Base-by-base conservation (phyloP, 345 rosid species). In the Salix koriyanagi region DNA sequence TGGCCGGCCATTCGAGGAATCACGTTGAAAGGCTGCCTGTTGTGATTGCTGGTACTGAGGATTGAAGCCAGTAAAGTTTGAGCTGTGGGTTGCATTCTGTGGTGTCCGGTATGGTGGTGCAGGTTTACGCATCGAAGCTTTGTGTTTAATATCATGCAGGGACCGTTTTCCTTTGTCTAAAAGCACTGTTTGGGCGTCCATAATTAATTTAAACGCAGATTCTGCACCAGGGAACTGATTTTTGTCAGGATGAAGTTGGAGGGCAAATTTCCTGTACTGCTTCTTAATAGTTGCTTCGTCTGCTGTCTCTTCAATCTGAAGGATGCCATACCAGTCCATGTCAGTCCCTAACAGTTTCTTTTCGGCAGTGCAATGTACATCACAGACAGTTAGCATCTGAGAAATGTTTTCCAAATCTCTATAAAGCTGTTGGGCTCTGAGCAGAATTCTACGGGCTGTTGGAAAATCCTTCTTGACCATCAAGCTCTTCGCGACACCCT, bases 221-320 rank as follows among this genome's bases (percentile, higher is more conserved):
- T 96, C 99, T 10, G 98, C 97, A 30, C 99, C 97, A 60, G 98
- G 91, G 76, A 93, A 87, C 77, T 88, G 87, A 81, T 91, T 96
- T 83, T 96, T 96, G 82, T 96, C 98, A 3, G 98, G 99, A 83
- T 96, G 99, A 69, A 96, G 97, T 62, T 66, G 82, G 65, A 96
- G 91, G 25, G 99, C 98, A 74, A 89, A 85, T 86, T 90, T 96
- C 81, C 80, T 86, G 69, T 90, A 96, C 86, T 93, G 98, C 83
- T 93, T 96, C 91, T 86, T 93, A 78, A 93, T 92, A 37, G 88
- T 67, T 42, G 76, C 76, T 56, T 91, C 97, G 79, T 93, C 96
- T 13, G 91, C 91, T 7, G 81, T 83, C 32, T 67, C 86, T 60
- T 87, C 88, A 30, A 93, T 77, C 79, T 96, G 92, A 56, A 96